Evolutionary conservation across 352 stramenopile species (phyloP), one percentile per base, ranked within the genome.

Genomic region (Aphanomyces stellatus): DNA sequence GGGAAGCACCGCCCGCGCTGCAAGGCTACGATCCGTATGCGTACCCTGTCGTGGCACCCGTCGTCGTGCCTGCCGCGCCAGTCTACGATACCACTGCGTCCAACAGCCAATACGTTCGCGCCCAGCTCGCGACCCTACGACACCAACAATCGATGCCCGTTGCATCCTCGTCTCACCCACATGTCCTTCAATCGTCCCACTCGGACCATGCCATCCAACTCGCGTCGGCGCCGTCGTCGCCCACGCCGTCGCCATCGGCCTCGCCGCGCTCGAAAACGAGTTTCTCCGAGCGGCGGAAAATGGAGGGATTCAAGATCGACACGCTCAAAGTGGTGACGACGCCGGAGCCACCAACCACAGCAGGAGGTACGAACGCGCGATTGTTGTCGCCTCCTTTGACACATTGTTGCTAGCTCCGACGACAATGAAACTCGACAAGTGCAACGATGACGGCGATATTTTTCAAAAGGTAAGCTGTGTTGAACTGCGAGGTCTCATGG

Each of bases 381-480:
- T 24, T 51, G 42, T 27, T 51, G 19, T 24, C 25, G 5, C n/a
- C 8, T 8, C 42, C 8, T 27, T 51, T 24, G 42, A 7, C 6
- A 27, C 13, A 8, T 13, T 24, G 42, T 17, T 43, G 17, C 17
- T 51, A 51, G 42, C 13, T 25, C 42, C 19, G 19, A 51, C 7
- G n/a, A n/a, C n/a, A n/a, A 22, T 57, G 28, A 57, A 57, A 2
- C 49, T 57, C 7, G 49, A 57, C 15, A 57, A 57, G 27, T 4
- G 30, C 25, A 57, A 57, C 0, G 61, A 74, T 7, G 28, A 53
- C 7, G 62, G 77, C 24, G 34, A 35, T 2, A 77, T 72, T 62
- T 93, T 93, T 51, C 72, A 85, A 31, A 88, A 88, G 80, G 82
- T 91, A 71, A 5, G 27, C 10, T n/a, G n/a, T n/a, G 35, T 62